A percentile compares a stretch with the other conserved stretches of the same genome.
Conservation (phyloP, 1,139 yeast genomes). For the Suhomyces terraborum region DNA sequence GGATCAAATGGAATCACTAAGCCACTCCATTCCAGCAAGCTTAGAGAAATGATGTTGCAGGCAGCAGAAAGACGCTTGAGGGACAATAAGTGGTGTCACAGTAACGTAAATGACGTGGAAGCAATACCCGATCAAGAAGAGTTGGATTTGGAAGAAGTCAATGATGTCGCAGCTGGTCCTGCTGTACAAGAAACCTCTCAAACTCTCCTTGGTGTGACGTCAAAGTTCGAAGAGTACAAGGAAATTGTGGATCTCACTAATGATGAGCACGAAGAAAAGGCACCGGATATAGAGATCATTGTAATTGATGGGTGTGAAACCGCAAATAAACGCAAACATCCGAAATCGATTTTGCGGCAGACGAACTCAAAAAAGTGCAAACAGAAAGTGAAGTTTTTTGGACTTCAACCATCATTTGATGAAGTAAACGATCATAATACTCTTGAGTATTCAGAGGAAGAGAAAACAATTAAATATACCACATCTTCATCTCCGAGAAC, state of each 20-base stretch:
- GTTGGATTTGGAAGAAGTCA: slow-evolving; percentile 18
- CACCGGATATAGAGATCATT: slow-evolving; percentile 20
- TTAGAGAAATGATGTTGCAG: slow-evolving; percentile 51
- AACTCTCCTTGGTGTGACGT: background rate
- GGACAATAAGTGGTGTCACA: slow-evolving; percentile 60
- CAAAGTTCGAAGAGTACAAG: slow-evolving; percentile 16
- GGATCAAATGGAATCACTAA: slow-evolving; percentile 6
- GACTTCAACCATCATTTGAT: slow-evolving; percentile 23
- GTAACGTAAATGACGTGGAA: slow-evolving; percentile 19
- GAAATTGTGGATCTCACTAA: slow-evolving; percentile 30
- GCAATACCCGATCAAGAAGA: slow-evolving; percentile 23
- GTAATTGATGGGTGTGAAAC: slow-evolving; percentile 30
- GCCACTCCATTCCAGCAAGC: slow-evolving; percentile 5
- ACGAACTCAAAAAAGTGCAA: slow-evolving; percentile 3
- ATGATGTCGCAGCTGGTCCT: slow-evolving; percentile 11
- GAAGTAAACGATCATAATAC: background rate
- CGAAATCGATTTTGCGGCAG: slow-evolving; percentile 20
- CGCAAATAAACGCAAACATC: background rate
- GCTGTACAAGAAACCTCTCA: background rate
- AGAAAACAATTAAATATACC: slow-evolving; percentile 23
- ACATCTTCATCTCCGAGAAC: slow-evolving; percentile 28
- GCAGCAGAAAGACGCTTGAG: slow-evolving; percentile 69
- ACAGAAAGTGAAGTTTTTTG: slow-evolving; percentile 17
- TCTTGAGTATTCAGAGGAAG: slow-evolving; percentile 10
- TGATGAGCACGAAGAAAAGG: slow-evolving; percentile 21